Evolutionary conservation across 1,284 basidiomycete genomes (phyloP).

Genomic region (Papiliotrema nemorosa): DNA sequence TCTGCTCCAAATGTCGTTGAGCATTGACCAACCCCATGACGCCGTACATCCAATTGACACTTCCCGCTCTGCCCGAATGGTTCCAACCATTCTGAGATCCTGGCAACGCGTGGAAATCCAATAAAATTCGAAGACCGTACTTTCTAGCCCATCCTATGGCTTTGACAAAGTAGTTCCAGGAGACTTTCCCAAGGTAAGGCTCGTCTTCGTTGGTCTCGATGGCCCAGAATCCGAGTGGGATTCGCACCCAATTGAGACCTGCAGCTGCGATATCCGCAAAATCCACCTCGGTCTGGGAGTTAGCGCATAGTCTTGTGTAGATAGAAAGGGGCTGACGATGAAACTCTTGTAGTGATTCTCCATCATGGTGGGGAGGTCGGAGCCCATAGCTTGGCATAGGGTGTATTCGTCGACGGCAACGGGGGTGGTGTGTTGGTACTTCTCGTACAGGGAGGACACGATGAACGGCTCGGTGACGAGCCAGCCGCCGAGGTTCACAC

Average conservation of each 20-base stretch:
- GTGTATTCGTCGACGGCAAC: slow-evolving; percentile 73
- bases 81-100: slow-evolving; percentile 60
- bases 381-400: slow-evolving; percentile 58
- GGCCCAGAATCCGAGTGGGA: slow-evolving; percentile 84
- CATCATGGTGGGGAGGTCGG: slow-evolving; percentile 56
- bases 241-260: slow-evolving; percentile 61
- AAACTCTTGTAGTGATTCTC: slow-evolving; percentile 78
- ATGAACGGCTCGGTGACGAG: slow-evolving; percentile 62
- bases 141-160: slow-evolving; percentile 79
- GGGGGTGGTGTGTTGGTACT: slow-evolving; percentile 33
- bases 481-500: slow-evolving; percentile 75
- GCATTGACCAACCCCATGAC: slow-evolving; percentile 79
- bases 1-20: slow-evolving; percentile 79
- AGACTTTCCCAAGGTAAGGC: slow-evolving; percentile 68
- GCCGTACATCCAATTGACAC: slow-evolving; percentile 61
- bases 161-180: slow-evolving; percentile 73
- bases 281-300: slow-evolving; percentile 66
- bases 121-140: slow-evolving; percentile 81
- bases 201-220: slow-evolving; percentile 71
- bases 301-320: not conserved
- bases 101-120: slow-evolving; percentile 79
- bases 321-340: slow-evolving; percentile 26
- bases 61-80: slow-evolving; percentile 50
- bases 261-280: slow-evolving; percentile 83
- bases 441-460: slow-evolving; percentile 72